Evolutionary conservation across 768 basidiomycete genomes (phyloP), one percentile per base, ranked within the genome.

Genomic region (Termitomyces sp.): DNA sequence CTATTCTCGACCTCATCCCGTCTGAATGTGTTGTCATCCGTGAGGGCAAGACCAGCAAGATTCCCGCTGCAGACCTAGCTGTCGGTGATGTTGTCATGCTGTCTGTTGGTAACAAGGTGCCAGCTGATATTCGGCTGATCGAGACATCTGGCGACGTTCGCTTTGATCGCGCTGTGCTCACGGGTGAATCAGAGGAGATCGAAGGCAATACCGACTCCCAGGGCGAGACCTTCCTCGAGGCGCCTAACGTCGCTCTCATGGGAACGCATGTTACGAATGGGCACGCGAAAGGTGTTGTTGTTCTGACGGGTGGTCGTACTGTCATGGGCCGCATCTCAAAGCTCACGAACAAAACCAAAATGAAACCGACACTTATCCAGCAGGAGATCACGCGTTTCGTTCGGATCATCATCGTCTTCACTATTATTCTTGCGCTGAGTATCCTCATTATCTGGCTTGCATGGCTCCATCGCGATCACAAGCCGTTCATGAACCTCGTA

Each of bases 261-360:
- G 78, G 77, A 1, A 80, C 78, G 0, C 74, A 78, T 58, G 74
- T 77, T 24, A 75, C 73, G 0, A 76, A 79, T 45, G 79, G 79
- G 8, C 70, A 69, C n/a, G 78, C 76, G 45, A 74, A 64, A 33
- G 78, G 79, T n/a, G 65, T 80, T 2, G 76, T 77, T 9, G 77
- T 81, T 38, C 75, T 77, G 32, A 78, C 74, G 1, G 80, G 81
- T 36, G 77, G 78, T 62, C 79, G 74, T 35, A 75, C 76, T 2
- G 68, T 78, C 55, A 79, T 81, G 79, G 85, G 84, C 12, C 80
- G 82, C 33, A 79, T 86, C 59, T 84, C 85, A 35, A 77, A 81
- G 62, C 77, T 85, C 66, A 82, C 84, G 0, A 79, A 76, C n/a
- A 74, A 79, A 58, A 75, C 75, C 16, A 81, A 80, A 62, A 74